Evolutionary conservation across 2,329 filamentous ascomycete genomes (phyloP), one percentile per base, ranked within the genome.

Genomic region (Claviceps spartinae): DNA sequence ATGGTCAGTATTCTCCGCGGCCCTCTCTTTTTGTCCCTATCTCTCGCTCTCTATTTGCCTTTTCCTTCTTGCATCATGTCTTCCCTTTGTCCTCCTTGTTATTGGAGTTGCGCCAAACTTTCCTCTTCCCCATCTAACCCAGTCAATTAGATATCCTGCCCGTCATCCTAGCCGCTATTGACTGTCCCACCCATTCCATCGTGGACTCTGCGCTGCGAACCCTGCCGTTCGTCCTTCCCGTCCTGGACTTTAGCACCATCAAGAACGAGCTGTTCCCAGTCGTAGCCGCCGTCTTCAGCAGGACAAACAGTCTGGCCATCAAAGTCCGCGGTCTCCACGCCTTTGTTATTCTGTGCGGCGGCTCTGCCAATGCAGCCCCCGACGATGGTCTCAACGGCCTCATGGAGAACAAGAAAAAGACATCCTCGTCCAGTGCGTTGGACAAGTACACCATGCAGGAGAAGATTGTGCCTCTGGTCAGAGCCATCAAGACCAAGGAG

Each of bases 361-460:
- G 90, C 4, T 76, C 78, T 5, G 67, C 72, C 18, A 74, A 78
- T 54, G 69, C 69, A 1, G 69, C 68, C 1, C 66, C 69, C 1
- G 71, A 72, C 42, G 72, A 72, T 38, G 88, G 88, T 4, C 74
- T 96, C 2, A 84, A 88, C 57, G 89, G 88, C 0, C 72, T 90
- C 63, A 61, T 70, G 43, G 67, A 77, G 57, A 72, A 78, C 48
- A 79, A 78, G 61, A 76, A 79, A 53, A 83, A 83, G 62, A 71
- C 76, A 2, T 78, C 77, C 3, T 85, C 79, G 1, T 85, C 85
- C 0, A 88, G 82, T 2, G 90, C 91, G 3, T 73, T 98, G 30
- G 93, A 98, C 71, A 97, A 97, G 66, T 97, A 93, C 63, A 97
- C 93, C 0, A 91, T 98, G 71, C 93, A 98, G 65, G 93, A 98